Percentiles rank a stretch among this genome's conserved stretches.
Conservation (phyloP, 257 asterid species). For the Solanum verrucosum region DNA sequence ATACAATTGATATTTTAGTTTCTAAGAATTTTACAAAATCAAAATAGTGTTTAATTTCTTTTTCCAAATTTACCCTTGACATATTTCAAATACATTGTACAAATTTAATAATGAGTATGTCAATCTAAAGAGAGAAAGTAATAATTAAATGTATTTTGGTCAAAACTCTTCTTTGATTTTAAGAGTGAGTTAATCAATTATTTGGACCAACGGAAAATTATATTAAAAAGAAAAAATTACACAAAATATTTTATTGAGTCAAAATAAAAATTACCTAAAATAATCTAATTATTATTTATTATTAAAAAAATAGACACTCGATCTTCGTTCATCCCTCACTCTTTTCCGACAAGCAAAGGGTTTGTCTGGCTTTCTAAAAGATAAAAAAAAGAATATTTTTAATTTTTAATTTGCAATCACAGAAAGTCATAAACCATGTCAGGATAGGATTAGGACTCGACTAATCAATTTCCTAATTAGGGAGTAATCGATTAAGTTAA, state of each 20-base stretch:
- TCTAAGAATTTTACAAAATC: not conserved
- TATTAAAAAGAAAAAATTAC: no score
- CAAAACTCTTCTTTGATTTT: not conserved
- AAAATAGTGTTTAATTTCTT: not conserved
- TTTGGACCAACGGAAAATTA: not conserved
- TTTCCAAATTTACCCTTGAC: not conserved
- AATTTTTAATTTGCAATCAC: not conserved
- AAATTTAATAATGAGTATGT: no score
- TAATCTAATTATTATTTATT: no score
- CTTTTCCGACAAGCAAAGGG: no score
- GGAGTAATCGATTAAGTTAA: not conserved
- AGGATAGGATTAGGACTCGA: not conserved
- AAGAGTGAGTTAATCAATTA: not conserved
- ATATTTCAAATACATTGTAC: no score
- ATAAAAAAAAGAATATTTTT: not conserved
- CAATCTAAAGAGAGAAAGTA: no score
- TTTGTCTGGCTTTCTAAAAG: no score
- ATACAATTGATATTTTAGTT: not conserved
- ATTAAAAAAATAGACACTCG: not conserved
- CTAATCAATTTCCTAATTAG: not conserved
- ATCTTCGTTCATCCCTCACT: not conserved
- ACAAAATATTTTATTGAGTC: not conserved
- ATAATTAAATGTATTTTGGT: not conserved
- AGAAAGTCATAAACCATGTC: not conserved
- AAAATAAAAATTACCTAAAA: not conserved